Evolutionary conservation across 148 eudicot genomes (phyloP).

Genomic region (Camellia japonica): DNA sequence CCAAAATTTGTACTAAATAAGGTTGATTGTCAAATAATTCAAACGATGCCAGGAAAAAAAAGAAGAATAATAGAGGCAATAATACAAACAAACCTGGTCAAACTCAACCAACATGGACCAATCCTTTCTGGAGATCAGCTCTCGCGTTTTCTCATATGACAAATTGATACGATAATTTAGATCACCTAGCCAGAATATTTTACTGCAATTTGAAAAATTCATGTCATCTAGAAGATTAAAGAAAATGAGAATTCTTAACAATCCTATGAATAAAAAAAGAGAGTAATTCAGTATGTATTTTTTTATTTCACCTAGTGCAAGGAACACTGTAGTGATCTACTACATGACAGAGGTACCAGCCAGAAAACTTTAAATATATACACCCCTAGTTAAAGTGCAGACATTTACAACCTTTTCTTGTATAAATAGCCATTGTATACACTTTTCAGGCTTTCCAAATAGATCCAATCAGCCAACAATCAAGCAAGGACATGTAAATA

Average conservation of each 20-base stretch:
- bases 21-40: neutral
- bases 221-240: neutral
- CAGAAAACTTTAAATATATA: neutral
- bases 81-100: constrained; percentile 64
- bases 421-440: neutral
- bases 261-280: neutral
- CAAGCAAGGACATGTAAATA: neutral
- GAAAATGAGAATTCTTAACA: neutral
- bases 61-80: neutral
- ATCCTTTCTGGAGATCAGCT: constrained; percentile 67
- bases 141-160: constrained; percentile 71
- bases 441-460: neutral
- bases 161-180: constrained; percentile 89
- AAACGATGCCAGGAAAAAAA: neutral
- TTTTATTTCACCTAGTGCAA: neutral
- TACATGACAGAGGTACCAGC: neutral
- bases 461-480: neutral
- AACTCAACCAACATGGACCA: constrained; percentile 69
- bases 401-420: neutral
- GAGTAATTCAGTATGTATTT: neutral
- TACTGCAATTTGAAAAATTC: constrained; percentile 40
- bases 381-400: neutral
- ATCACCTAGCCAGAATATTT: constrained; percentile 95
- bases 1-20: neutral
- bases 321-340: neutral